Evolutionary conservation across 441 rosid genomes (phyloP).

Genomic region (Oxalis stricta): DNA sequence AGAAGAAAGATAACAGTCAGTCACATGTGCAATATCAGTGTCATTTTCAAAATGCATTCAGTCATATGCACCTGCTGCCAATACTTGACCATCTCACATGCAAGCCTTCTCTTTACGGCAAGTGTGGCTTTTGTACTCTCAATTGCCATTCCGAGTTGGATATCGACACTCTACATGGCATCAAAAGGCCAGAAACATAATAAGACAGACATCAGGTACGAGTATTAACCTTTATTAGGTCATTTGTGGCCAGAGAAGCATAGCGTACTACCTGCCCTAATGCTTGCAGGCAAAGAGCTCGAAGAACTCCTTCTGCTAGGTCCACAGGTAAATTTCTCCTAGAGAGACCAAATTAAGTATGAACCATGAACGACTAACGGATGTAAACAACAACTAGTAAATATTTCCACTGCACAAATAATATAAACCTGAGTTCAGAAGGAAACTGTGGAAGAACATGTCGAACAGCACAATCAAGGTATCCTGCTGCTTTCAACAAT

Average conservation of each 20-base stretch:
- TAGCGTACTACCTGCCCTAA: conserved; percentile 71
- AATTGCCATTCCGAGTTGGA: conserved; percentile 98
- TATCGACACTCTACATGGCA: conserved; percentile 69
- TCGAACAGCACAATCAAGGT: conserved; percentile 83
- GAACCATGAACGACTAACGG: conserved; percentile 1
- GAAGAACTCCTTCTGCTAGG: conserved; percentile 80
- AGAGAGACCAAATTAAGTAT: conserved; percentile 9
- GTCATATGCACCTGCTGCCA: conserved; percentile 83
- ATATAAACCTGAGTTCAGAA: conserved; percentile 52
- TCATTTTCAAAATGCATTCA: not conserved
- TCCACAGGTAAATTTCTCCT: conserved; percentile 94
- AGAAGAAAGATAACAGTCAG: not conserved
- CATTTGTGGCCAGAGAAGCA: too few relatives aligned
- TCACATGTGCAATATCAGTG: not conserved
- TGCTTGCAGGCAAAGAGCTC: conserved; percentile 90
- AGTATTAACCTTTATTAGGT: too few relatives aligned
- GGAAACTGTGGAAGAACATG: conserved; percentile 83
- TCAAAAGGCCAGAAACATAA: not conserved
- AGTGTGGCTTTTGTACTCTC: conserved; percentile 95
- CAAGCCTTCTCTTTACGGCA: conserved; percentile 97
- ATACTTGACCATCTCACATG: conserved; percentile 97
- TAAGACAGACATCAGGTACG: not conserved
- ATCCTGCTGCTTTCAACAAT: conserved; percentile 96
- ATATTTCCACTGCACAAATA: conserved; percentile 1
- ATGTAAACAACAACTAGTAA: not conserved